Percentiles rank a stretch among this genome's conserved stretches.
phyloP scores from a whole-genome alignment of 2,329 filamentous ascomycete genomes.

The Septoria linicola region DNA sequence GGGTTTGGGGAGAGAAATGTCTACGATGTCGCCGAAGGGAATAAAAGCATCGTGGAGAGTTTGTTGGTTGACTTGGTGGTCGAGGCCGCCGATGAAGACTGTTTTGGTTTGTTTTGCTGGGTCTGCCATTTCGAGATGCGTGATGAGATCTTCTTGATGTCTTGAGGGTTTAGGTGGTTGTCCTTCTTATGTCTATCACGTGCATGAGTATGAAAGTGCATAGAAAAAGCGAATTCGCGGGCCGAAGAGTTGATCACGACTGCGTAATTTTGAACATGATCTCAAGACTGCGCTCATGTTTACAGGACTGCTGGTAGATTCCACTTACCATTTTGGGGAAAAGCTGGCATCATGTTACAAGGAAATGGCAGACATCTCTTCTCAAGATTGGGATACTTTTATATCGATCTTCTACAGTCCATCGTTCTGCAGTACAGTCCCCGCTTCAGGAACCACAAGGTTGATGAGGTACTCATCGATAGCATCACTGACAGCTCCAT shows the following conservation, averaged over 20 bases:
- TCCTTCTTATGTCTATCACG: conserved; percentile 1
- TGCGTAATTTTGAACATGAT: too few species aligned
- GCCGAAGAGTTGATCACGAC: too few species aligned
- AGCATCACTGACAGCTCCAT: not conserved
- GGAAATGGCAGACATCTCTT: too few species aligned
- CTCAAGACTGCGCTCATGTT: too few species aligned
- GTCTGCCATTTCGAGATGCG: conserved; percentile 68
- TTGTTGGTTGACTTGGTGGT: conserved; percentile 70
- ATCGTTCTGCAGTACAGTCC: not conserved
- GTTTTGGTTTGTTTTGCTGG: conserved; percentile 72
- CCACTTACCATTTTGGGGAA: too few species aligned
- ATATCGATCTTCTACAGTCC: too few species aligned
- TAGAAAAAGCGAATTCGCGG: conserved; percentile 4
- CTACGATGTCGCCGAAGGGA: conserved; percentile 92
- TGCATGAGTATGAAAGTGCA: conserved; percentile 1
- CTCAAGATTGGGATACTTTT: too few species aligned
- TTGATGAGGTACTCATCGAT: not conserved
- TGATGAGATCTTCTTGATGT: not conserved
- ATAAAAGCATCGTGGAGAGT: conserved; percentile 89
- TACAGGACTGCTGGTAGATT: too few species aligned
- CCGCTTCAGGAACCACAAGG: not conserved
- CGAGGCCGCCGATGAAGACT: conserved; percentile 86
- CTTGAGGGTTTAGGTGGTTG: too few species aligned
- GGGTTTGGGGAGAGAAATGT: conserved; percentile 85
- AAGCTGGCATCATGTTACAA: too few species aligned